Evolutionary conservation across 768 basidiomycete species (phyloP), one percentile per base, ranked within the genome.

Genomic region (Suillus subluteus): DNA sequence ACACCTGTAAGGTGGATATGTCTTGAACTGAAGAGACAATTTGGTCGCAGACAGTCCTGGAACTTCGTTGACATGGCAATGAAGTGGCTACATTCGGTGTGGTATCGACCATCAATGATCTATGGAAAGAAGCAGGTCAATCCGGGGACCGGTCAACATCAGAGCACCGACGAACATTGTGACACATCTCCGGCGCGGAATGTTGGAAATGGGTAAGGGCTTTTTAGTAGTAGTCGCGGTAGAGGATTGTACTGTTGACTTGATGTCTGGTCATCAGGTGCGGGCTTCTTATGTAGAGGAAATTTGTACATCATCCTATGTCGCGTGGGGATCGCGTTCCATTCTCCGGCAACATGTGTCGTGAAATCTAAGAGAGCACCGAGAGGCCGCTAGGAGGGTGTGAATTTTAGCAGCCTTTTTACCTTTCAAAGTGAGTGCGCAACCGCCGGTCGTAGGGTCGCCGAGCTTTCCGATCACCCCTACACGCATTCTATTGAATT

Each of bases 81-180:
- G 76, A 93, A 92, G 76, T 92, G 91, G 11, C 86, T 84, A 76
- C 91, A 93, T 63, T 78, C 75, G 18, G 87, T 86, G 79, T 91
- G 86, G 76, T 82, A 91, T 69, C 90, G 87, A 64, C 91, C 91
- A 74, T 93, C 91, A 67, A 91, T 87, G 69, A 93, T 83, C 91
- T 93, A 70, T 43, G 21, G 23, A 30, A 55, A 59, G 21, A 48
- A 52, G 52, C 62, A 69, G 61, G n/a, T 46, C n/a, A 62, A 52
- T 48, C 62, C 58, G 35, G 37, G 41, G 40, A 58, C 41, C 68
- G 40, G 69, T 37, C 41, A 43, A 44, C 58, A 55, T 46, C 38
- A 65, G 54, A 62, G 21, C 54, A 66, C 40, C 68, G 46, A 80
- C 88, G 59, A 71, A 91, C 91, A 77, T 92, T 91, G 78, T 90